Conservation (phyloP, 768 basidiomycete genomes). For the Rhizopogon vulgaris region DNA sequence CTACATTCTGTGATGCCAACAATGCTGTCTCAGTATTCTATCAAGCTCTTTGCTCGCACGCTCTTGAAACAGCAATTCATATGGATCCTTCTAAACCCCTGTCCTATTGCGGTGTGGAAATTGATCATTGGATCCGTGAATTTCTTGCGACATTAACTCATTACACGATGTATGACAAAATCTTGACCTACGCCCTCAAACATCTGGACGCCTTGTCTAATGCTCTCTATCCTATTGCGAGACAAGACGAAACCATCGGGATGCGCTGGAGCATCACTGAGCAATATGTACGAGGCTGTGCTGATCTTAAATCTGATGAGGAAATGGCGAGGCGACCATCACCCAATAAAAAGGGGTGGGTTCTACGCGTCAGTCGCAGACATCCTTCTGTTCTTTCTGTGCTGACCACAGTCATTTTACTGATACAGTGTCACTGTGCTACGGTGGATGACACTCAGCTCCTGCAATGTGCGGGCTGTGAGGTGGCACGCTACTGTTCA, state of each 20-base stretch:
- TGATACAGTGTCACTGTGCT: neutral
- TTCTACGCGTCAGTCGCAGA: neutral
- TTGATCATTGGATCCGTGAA: no score
- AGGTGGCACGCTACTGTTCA: neutral
- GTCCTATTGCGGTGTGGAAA: neutral
- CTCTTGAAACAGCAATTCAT: neutral
- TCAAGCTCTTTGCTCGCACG: neutral
- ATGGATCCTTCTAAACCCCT: neutral
- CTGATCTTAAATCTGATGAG: neutral
- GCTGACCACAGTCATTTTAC: no score
- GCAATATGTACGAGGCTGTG: neutral
- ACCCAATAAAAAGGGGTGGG: neutral
- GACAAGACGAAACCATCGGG: neutral
- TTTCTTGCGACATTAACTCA: neutral
- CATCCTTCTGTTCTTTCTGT: neutral
- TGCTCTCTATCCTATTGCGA: neutral
- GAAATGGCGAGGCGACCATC: neutral
- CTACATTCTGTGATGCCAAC: neutral
- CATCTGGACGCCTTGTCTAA: neutral
- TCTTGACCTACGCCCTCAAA: neutral
- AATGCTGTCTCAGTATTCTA: neutral
- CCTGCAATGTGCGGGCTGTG: neutral
- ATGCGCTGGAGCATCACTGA: neutral
- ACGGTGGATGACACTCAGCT: neutral
- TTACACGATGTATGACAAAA: neutral